Conservation (phyloP, 2,329 filamentous ascomycete genomes). For the Aspergillus ochraceus region DNA sequence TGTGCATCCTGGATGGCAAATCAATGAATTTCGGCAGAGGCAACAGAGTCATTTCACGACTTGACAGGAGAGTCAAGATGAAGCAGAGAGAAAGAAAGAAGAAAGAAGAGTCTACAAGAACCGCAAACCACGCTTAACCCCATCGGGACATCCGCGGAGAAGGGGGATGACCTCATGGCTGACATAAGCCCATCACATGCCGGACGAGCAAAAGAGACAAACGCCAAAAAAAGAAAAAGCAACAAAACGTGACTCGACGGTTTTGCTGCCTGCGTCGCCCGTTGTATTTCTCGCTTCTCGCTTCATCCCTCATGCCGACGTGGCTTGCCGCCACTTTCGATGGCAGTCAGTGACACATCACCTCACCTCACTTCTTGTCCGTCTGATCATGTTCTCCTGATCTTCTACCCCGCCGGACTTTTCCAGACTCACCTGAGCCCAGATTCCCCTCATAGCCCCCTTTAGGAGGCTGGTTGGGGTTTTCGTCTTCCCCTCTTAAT, state of each 20-base stretch:
- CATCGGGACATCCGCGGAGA: neutral
- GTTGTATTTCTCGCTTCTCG: neutral
- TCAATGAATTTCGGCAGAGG: too few relatives aligned
- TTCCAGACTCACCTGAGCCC: neutral
- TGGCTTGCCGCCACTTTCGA: neutral
- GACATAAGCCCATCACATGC: neutral
- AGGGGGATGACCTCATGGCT: neutral
- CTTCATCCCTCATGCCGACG: neutral
- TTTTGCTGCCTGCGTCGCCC: too few relatives aligned
- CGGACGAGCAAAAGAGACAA: neutral
- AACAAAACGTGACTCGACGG: too few relatives aligned
- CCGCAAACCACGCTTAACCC: neutral
- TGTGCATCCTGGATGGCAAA: too few relatives aligned
- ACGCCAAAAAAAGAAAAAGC: neutral
- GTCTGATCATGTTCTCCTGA: neutral
- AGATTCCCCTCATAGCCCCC: neutral
- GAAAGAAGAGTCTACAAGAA: too few relatives aligned
- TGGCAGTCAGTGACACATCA: neutral
- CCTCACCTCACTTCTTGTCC: neutral
- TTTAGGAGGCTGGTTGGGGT: neutral
- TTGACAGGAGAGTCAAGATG: neutral
- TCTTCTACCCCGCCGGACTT: conserved; percentile 10
- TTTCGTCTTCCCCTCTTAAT: neutral
- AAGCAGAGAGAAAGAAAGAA: neutral
- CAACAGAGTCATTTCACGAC: too few relatives aligned